Evolutionary conservation across 352 stramenopile genomes (phyloP).

Genomic region (Lagenidium giganteum): DNA sequence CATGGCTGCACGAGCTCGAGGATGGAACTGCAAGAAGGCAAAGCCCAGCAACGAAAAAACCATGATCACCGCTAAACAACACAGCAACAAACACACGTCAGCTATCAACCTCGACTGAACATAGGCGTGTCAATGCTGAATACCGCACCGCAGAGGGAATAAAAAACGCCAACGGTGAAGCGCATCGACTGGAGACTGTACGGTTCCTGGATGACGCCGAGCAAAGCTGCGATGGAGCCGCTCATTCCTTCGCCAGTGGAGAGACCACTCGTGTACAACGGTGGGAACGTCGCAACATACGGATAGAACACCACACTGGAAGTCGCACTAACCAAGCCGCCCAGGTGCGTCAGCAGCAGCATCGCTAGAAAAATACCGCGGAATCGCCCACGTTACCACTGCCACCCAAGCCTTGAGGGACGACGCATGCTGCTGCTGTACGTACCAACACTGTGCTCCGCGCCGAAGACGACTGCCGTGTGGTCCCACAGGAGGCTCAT

Average conservation of each 20-base stretch:
- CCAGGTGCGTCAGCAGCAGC: slow-evolving; percentile 55
- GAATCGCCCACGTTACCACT: too few species aligned
- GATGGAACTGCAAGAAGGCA: slow-evolving; percentile 46
- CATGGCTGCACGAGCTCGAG: slow-evolving; percentile 8
- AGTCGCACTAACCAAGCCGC: slow-evolving; percentile 62
- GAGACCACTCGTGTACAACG: slow-evolving; percentile 57
- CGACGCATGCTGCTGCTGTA: background rate
- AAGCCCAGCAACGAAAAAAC: slow-evolving; percentile 44
- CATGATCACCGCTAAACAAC: slow-evolving; percentile 36
- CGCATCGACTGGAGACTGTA: slow-evolving; percentile 29
- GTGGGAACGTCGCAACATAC: slow-evolving; percentile 56
- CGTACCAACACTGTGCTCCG: slow-evolving; percentile 44
- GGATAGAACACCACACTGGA: slow-evolving; percentile 73
- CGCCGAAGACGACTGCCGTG: slow-evolving; percentile 41
- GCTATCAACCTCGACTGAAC: too few species aligned
- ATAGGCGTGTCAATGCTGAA: too few species aligned
- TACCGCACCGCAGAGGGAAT: slow-evolving; percentile 53
- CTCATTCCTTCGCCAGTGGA: slow-evolving; percentile 64
- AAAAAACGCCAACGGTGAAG: slow-evolving; percentile 61
- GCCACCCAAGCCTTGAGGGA: background rate
- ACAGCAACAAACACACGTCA: background rate
- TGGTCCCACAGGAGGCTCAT: slow-evolving; percentile 53
- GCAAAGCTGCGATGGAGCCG: slow-evolving; percentile 45
- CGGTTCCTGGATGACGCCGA: slow-evolving; percentile 55
- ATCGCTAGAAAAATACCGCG: too few species aligned